Evolutionary conservation across 140 eudicot genomes (phyloP).

Genomic region (Ambrosia hybrid): DNA sequence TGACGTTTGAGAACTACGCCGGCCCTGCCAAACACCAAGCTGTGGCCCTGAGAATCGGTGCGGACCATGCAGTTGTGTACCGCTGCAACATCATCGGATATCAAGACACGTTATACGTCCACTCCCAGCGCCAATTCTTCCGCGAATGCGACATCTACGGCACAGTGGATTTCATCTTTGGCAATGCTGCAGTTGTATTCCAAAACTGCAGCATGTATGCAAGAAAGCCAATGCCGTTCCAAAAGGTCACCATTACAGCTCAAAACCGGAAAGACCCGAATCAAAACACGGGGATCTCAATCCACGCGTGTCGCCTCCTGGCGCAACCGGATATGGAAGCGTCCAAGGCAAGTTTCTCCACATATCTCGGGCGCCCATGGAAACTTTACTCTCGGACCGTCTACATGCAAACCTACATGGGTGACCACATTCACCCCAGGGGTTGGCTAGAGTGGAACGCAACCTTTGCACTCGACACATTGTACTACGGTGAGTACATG

Average conservation of each 20-base stretch:
- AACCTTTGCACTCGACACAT: slow-evolving; percentile 66
- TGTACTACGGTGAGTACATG: slow-evolving; percentile 88
- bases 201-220: slow-evolving; percentile 84
- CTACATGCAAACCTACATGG: slow-evolving; percentile 74
- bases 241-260: slow-evolving; percentile 83
- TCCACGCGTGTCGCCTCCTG: slow-evolving; percentile 65
- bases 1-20: slow-evolving; percentile 81
- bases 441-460: slow-evolving; percentile 96
- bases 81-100: slow-evolving; percentile 78
- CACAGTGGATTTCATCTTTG: slow-evolving; percentile 91
- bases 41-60: slow-evolving; percentile 84
- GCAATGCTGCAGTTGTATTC: slow-evolving; percentile 88
- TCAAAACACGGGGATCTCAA: slow-evolving; percentile 89
- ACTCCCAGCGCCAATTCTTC: slow-evolving; percentile 87
- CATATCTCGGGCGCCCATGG: slow-evolving; percentile 94
- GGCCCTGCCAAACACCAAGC: slow-evolving; percentile 93
- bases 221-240: slow-evolving; percentile 62
- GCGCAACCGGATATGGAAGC: slow-evolving; percentile 72
- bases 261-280: slow-evolving; percentile 85
- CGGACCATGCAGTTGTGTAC: slow-evolving; percentile 79
- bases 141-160: slow-evolving; percentile 92
- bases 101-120: slow-evolving; percentile 89
- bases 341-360: slow-evolving; percentile 43
- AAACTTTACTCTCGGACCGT: slow-evolving; percentile 75
- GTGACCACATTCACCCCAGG: slow-evolving; percentile 73